Evolutionary conservation across 176 grass and related monocot genomes (phyloP).

Genomic region (Chrysopogon serrulatus): DNA sequence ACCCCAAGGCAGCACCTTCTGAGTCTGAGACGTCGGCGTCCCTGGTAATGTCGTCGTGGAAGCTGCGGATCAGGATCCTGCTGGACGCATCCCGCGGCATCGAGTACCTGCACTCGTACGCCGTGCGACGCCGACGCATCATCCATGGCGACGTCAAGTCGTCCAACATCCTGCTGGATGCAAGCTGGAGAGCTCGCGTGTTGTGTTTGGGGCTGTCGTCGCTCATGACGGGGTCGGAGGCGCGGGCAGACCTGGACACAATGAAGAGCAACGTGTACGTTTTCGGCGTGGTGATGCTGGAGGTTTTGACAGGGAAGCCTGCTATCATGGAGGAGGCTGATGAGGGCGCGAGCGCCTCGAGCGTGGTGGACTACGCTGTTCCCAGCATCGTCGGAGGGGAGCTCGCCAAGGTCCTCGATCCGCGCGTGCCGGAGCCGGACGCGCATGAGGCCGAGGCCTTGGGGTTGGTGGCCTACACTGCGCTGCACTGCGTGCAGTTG

Average conservation of each 20-base stretch:
- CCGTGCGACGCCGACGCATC: conserved; percentile 60
- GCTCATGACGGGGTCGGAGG: too few species aligned
- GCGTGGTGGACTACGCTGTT: conserved; percentile 37
- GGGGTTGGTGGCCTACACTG: conserved; percentile 42
- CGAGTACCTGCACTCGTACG: conserved; percentile 88
- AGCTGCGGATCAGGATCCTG: conserved; percentile 64
- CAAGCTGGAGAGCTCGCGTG: conserved; percentile 57
- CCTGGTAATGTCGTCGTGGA: conserved; percentile 62
- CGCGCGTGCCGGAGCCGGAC: neutral
- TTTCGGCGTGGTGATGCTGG: conserved; percentile 67
- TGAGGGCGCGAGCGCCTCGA: neutral
- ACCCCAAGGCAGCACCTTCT: neutral
- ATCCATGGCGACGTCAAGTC: conserved; percentile 92
- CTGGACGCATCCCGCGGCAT: conserved; percentile 82
- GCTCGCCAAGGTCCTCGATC: conserved; percentile 32
- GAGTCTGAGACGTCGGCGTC: neutral
- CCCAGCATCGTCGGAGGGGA: conserved; percentile 26
- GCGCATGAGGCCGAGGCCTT: conserved; percentile 32
- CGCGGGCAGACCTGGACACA: too few species aligned
- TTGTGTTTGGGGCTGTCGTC: conserved; percentile 54
- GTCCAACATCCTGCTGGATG: conserved; percentile 85
- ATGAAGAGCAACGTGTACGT: conserved; percentile 80
- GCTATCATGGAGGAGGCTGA: conserved; percentile 23
- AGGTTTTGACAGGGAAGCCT: conserved; percentile 68
- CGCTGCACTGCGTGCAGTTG: conserved; percentile 19